phyloP scores from a whole-genome alignment of 495 filamentous ascomycete genomes.

The Penicillium simplicissimum region DNA sequence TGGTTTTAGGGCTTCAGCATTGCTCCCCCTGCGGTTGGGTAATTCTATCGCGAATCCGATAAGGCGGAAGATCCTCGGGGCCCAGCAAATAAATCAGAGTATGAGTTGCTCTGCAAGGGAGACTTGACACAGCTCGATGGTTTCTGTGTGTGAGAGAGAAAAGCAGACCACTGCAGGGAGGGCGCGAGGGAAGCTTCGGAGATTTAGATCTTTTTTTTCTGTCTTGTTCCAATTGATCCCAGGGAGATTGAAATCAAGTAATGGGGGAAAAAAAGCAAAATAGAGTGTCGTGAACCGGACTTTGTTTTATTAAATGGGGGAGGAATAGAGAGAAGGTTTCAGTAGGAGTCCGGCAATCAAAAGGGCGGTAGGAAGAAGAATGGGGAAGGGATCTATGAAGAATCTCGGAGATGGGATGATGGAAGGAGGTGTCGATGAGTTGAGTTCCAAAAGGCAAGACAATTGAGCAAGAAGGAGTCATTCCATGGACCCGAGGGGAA shows the following conservation, averaged over 20 bases:
- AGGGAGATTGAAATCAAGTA: background rate
- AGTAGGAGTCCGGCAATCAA: background rate
- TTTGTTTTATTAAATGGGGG: background rate
- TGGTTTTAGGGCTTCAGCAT: conserved; percentile 36
- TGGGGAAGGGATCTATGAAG: conserved; percentile 35
- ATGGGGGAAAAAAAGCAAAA: background rate
- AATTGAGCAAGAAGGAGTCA: conserved; percentile 22
- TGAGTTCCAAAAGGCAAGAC: conserved; percentile 1
- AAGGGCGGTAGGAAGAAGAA: conserved; percentile 24
- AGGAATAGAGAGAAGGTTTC: background rate
- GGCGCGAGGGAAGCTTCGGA: background rate
- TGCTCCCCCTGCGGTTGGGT: conserved; percentile 32
- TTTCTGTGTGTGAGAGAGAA: background rate
- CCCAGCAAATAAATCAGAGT: conserved; percentile 13
- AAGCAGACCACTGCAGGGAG: background rate
- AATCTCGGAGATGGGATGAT: conserved; percentile 17
- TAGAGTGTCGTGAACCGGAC: background rate
- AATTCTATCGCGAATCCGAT: conserved; percentile 28
- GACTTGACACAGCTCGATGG: conserved; percentile 12
- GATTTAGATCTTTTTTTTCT: background rate
- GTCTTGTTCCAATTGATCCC: background rate
- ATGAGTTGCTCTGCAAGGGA: conserved; percentile 34
- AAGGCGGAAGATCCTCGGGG: conserved; percentile 22
- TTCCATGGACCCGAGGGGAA: conserved; percentile 32
- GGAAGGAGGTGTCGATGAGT: background rate